These are phyloP conservation scores for Boletales sp. DNA, from an alignment of 768 basidiomycete genomes.

Conservation along the genomic window DNA sequence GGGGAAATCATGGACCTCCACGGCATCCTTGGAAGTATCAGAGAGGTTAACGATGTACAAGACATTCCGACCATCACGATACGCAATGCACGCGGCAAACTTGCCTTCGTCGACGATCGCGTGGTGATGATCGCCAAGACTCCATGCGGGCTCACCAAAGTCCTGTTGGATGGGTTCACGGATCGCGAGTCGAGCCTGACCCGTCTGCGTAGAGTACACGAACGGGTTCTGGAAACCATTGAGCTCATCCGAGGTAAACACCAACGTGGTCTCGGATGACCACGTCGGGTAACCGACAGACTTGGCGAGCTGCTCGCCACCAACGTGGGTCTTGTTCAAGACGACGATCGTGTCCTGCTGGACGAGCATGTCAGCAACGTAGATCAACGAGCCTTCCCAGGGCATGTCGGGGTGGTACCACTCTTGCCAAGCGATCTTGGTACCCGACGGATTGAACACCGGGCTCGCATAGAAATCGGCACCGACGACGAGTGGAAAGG, in stretches of 20 bases:
- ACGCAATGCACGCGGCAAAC: slow-evolving; percentile 29
- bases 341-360: slow-evolving; percentile 20
- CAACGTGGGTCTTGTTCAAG: slow-evolving; percentile 35
- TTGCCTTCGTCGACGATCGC: slow-evolving; percentile 20
- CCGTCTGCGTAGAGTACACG: slow-evolving; percentile 21
- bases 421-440: slow-evolving; percentile 52
- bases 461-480: slow-evolving; percentile 68
- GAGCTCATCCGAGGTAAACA: slow-evolving; percentile 56
- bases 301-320: slow-evolving; percentile 42
- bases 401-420: slow-evolving; percentile 69
- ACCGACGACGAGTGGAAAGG: slow-evolving; percentile 43
- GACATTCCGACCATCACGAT: slow-evolving; percentile 26
- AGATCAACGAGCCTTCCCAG: slow-evolving; percentile 57
- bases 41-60: slow-evolving; percentile 30
- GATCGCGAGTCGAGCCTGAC: slow-evolving; percentile 25
- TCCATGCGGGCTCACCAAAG: slow-evolving; percentile 20
- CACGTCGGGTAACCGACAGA: slow-evolving; percentile 32
- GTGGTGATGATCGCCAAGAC: slow-evolving; percentile 15
- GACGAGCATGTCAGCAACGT: slow-evolving; percentile 41
- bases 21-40: background rate
- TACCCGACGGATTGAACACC: slow-evolving; percentile 54
- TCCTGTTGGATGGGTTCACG: slow-evolving; percentile 20
- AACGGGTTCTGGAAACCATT: slow-evolving; percentile 56
- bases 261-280: slow-evolving; percentile 46
- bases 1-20: slow-evolving; percentile 1